Evolutionary conservation across 768 basidiomycete genomes (phyloP), one percentile per base, ranked within the genome.

Genomic region (Flagelloscypha sp.): DNA sequence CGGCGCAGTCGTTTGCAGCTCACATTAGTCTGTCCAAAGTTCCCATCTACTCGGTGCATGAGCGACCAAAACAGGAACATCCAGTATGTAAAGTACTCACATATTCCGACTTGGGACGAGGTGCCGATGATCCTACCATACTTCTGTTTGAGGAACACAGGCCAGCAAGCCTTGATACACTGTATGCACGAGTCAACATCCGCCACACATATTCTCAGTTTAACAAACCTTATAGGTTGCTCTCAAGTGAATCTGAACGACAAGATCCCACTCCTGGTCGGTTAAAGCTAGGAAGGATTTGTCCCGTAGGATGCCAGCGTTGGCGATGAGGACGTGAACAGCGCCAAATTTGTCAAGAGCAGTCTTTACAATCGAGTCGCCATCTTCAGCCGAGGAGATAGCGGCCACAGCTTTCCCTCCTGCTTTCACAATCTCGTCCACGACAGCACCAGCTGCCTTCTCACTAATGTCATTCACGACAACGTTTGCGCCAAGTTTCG

Each of bases 161-260:
- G 90, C 95, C 95, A 99, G 17, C 87, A 83, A 5, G 94, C 95
- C 52, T 94, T 86, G 19, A 77, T 81, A 44, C 89, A 92, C 84
- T 90, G 41, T 6, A n/a, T 42, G 24, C 30, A 13, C 22, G 17
- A 32, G 12, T 12, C 30, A 17, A 11, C 24, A 6, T 8, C 8
- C 27, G 15, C 20, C 5, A 23, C 5, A 35, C 9, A 33, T 24
- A 12, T 21, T 4, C 18, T 5, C 8, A 9, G 21, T 15, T 1
- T 11, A 8, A 33, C n/a, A 21, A 24, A 83, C 84, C 68, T 89
- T 90, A 66, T 78, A 98, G 9, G 94, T 95, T 7, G 85, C 86
- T 33, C 79, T 78, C 23, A 99, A 70, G 57, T 98, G 93, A 17
- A 97, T 76, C 32, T 79, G 74, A 43, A 94, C 64, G 22, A 98